Evolutionary conservation across 371 early-diverging fungal species (phyloP), one percentile per base, ranked within the genome.

Genomic region (Sporodiniella umbellata): DNA sequence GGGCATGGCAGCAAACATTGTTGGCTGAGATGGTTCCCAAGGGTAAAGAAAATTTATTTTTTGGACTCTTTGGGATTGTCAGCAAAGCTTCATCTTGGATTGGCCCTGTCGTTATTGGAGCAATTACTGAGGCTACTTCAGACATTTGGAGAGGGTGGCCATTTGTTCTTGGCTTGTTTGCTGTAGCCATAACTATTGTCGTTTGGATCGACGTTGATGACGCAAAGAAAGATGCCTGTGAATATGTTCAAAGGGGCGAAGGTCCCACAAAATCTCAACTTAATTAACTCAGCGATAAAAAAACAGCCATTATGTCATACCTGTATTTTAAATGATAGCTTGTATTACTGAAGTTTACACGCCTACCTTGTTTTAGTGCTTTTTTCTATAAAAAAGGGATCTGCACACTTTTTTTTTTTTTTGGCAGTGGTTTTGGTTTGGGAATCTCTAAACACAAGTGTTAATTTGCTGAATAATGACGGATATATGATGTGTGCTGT

Each of bases 71-170:
- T 60, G 80, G 80, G 18, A 69, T 88, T 25, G 73, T 79, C 33
- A 81, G 81, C 62, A 83, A 84, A 57, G 79, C 83, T 0, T 70
- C 78, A 4, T 59, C 80, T 17, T 85, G 82, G 76, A 62, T 84
- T 22, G 88, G 88, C 3, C 85, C 87, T 8, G 62, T 81, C 1
- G 62, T 82, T 0, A 71, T 82, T 37, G 84, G 69, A 6, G 77
- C 66, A 23, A 80, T 88, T 33, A 68, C 68, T 0, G 60, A 75
- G 26, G 48, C 55, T 4, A 74, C 78, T 0, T 45, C 49, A 11
- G 68, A 66, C 50, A 42, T 60, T 8, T 58, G 66, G 56, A 57
- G 40, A 17, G 66, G 66, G 10, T 65, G 55, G 48, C 59, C 57
- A 4, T 63, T 63, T 54, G 71, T 78, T 0, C 50, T 80, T 4